A percentile compares a stretch with the other conserved stretches of the same genome.
Conservation (phyloP, 2,329 filamentous ascomycete species). For the Epichloe sp. region DNA sequence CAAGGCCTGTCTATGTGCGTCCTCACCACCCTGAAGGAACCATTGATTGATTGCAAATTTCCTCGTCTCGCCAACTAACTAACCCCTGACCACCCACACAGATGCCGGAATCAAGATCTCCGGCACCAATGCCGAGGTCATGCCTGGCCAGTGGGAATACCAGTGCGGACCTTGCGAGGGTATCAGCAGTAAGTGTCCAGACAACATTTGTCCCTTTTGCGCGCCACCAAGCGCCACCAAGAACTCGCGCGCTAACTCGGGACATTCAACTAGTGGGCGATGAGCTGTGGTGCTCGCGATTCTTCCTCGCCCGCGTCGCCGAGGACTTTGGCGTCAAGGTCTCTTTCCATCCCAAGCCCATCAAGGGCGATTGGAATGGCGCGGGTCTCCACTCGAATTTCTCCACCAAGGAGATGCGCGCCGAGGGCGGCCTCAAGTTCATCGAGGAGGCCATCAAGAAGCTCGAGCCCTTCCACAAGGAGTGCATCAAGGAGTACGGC, state of each 20-base stretch:
- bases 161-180: slow-evolving; percentile 84
- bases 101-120: slow-evolving; percentile 83
- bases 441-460: slow-evolving; percentile 83
- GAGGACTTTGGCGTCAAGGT: slow-evolving; percentile 97
- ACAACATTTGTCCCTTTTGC: neutral
- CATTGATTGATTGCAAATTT: too few relatives aligned
- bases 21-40: too few relatives aligned
- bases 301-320: slow-evolving; percentile 76
- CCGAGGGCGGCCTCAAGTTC: slow-evolving; percentile 85
- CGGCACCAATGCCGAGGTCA: slow-evolving; percentile 94
- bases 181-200: slow-evolving; percentile 54
- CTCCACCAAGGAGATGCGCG: slow-evolving; percentile 77
- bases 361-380: slow-evolving; percentile 88
- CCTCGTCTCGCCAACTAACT: neutral
- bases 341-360: slow-evolving; percentile 90
- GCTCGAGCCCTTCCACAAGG: slow-evolving; percentile 61
- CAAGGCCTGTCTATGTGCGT: slow-evolving; percentile 52
- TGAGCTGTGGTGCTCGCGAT: slow-evolving; percentile 80
- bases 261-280: slow-evolving; percentile 58
- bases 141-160: slow-evolving; percentile 90
- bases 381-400: slow-evolving; percentile 91
- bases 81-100: neutral
- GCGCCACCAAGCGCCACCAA: too few relatives aligned
- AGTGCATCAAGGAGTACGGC: slow-evolving; percentile 89
- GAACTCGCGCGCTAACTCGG: neutral